phyloP scores from a whole-genome alignment of 2,329 filamentous ascomycete species.

The Cyphellophora attinorum region DNA sequence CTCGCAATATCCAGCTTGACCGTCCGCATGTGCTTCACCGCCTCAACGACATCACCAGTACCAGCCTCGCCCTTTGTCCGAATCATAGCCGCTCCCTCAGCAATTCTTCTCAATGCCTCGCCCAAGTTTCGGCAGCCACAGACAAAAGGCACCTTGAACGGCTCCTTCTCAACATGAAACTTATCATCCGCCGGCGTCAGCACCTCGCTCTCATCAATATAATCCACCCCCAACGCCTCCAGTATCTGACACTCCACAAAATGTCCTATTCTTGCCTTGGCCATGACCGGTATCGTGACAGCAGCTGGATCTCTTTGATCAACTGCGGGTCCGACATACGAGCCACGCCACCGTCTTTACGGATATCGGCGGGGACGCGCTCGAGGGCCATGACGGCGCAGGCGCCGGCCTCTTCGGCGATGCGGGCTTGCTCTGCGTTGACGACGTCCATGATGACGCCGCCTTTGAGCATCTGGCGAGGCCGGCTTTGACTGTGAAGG shows the following conservation, averaged over 20 bases:
- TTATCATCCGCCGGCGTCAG: constrained; percentile 85
- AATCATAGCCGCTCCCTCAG: constrained; percentile 96
- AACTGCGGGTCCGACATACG: constrained; percentile 93
- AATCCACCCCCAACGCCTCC: constrained; percentile 88
- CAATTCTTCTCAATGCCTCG: constrained; percentile 82
- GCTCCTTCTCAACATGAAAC: constrained; percentile 84
- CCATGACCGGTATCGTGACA: constrained; percentile 98
- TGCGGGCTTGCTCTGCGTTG: constrained; percentile 82
- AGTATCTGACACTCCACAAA: constrained; percentile 98
- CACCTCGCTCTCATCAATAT: constrained; percentile 97
- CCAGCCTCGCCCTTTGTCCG: constrained; percentile 97
- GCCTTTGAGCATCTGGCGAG: constrained; percentile 98
- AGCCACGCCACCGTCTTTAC: constrained; percentile 81
- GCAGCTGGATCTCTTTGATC: constrained; percentile 92
- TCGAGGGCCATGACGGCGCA: constrained; percentile 97
- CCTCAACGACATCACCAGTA: constrained; percentile 93
- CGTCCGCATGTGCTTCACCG: constrained; percentile 89
- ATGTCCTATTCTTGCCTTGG: constrained; percentile 94
- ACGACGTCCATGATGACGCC: constrained; percentile 99
- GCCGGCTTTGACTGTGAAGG: constrained; percentile 87
- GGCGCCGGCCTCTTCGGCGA: constrained; percentile 93
- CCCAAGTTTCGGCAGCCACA: constrained; percentile 92
- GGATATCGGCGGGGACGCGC: constrained; percentile 93
- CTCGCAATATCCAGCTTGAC: constrained; percentile 73
- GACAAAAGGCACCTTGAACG: constrained; percentile 80